These are phyloP conservation scores for Geotrichum carabidarum DNA, from an alignment of 1,139 yeast species.

Conservation along the genomic window DNA sequence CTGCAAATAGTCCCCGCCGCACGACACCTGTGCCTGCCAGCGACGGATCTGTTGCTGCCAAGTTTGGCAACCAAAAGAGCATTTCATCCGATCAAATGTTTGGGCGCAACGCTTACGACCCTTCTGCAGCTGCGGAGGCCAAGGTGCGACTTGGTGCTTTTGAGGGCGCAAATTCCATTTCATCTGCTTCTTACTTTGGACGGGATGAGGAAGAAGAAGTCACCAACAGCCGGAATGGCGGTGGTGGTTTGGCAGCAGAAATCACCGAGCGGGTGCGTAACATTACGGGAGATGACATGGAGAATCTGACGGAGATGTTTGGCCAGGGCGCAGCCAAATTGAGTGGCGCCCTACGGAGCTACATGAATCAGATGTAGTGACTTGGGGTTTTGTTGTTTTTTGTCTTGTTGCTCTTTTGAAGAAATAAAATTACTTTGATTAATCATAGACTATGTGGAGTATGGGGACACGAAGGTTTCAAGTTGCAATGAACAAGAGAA, in stretches of 20 bases:
- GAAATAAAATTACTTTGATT: too few species aligned
- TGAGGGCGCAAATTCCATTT: conserved; percentile 82
- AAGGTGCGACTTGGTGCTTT: conserved; percentile 69
- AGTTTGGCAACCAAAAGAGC: conserved; percentile 85
- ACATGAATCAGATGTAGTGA: conserved; percentile 46
- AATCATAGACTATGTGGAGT: too few species aligned
- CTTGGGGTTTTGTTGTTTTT: neutral
- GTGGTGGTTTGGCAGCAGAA: conserved; percentile 47
- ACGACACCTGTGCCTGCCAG: conserved; percentile 39
- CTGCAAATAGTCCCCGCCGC: conserved; percentile 7
- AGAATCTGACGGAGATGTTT: conserved; percentile 82
- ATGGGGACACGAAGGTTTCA: too few species aligned
- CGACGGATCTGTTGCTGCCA: conserved; percentile 41
- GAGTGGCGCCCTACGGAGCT: conserved; percentile 79
- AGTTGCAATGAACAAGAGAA: too few species aligned
- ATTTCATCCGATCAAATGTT: conserved; percentile 93
- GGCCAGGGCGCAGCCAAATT: conserved; percentile 91
- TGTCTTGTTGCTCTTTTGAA: too few species aligned
- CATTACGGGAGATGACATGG: conserved; percentile 74
- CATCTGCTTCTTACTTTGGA: conserved; percentile 89
- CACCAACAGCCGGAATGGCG: conserved; percentile 34
- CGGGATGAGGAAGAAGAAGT: conserved; percentile 57
- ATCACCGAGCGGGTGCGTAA: conserved; percentile 64
- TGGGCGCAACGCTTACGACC: conserved; percentile 83
- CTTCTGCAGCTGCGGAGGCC: conserved; percentile 74